Evolutionary conservation across 2,329 filamentous ascomycete genomes (phyloP).

Genomic region (Pyrenochaeta sp.): DNA sequence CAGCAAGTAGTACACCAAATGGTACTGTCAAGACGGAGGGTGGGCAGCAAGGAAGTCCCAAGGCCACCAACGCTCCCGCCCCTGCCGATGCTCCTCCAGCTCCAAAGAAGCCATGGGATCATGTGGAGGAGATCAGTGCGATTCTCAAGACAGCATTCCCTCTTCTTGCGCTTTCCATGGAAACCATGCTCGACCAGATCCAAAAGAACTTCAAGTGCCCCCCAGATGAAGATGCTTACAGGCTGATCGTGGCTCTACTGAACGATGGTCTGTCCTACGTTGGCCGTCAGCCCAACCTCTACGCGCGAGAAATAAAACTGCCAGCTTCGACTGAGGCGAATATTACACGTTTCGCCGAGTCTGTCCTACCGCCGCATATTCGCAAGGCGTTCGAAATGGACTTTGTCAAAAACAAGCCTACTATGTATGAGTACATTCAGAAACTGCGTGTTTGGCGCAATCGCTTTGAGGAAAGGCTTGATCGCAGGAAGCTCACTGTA

Average conservation of each 20-base stretch:
- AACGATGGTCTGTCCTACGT: constrained; percentile 96
- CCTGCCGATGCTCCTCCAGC: constrained; percentile 34
- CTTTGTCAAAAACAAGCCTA: constrained; percentile 93
- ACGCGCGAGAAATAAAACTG: constrained; percentile 90
- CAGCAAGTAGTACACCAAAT: constrained; percentile 55
- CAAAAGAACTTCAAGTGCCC: constrained; percentile 99
- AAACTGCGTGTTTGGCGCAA: constrained; percentile 96
- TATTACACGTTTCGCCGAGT: constrained; percentile 95
- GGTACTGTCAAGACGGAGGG: constrained; percentile 51
- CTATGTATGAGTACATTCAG: constrained; percentile 98
- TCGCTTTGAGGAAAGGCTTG: constrained; percentile 97
- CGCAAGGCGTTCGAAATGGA: constrained; percentile 97
- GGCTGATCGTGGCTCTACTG: constrained; percentile 93
- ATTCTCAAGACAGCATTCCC: constrained; percentile 97
- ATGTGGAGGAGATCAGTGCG: constrained; percentile 94
- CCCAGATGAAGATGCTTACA: constrained; percentile 96
- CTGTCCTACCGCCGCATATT: constrained; percentile 92
- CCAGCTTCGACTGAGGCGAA: constrained; percentile 92
- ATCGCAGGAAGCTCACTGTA: constrained; percentile 76
- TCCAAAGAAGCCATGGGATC: constrained; percentile 88
- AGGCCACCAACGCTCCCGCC: constrained; percentile 26
- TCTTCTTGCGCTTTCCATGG: constrained; percentile 94
- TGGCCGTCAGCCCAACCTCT: constrained; percentile 83
- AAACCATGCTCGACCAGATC: constrained; percentile 99
- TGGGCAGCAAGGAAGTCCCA: constrained; percentile 44